Evolutionary conservation across 495 filamentous ascomycete species (phyloP).

Genomic region (Platismatia glauca): DNA sequence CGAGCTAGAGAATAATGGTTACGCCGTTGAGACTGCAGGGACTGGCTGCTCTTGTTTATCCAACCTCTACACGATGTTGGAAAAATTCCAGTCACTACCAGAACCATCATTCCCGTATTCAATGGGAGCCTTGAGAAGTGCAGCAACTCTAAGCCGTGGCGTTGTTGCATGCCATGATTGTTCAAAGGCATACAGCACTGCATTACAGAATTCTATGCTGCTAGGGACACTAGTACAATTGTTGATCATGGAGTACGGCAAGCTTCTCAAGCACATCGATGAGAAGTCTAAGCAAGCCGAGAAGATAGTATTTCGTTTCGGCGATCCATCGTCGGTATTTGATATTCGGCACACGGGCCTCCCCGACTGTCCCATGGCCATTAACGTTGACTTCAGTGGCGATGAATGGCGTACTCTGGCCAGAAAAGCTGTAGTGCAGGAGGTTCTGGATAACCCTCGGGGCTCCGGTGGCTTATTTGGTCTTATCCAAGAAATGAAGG

Average conservation of each 20-base stretch:
- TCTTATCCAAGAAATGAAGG: constrained; percentile 14
- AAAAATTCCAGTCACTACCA: constrained; percentile 14
- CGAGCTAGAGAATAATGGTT: neutral
- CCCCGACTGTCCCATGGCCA: constrained; percentile 22
- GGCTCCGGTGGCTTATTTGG: constrained; percentile 1
- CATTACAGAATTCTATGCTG: constrained; percentile 20
- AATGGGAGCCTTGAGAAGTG: constrained; percentile 5
- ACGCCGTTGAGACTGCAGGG: neutral
- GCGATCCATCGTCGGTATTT: constrained; percentile 7
- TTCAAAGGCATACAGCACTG: constrained; percentile 11
- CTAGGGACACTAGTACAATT: constrained; percentile 16
- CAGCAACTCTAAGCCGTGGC: neutral
- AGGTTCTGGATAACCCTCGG: constrained; percentile 4
- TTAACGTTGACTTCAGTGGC: constrained; percentile 18
- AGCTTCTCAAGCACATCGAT: constrained; percentile 19
- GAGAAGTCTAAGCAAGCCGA: constrained; percentile 6
- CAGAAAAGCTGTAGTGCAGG: constrained; percentile 19
- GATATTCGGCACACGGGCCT: constrained; percentile 17
- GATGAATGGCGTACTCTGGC: constrained; percentile 21
- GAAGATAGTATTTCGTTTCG: constrained; percentile 18
- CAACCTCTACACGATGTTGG: constrained; percentile 17
- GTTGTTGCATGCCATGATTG: constrained; percentile 16
- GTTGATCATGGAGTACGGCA: constrained; percentile 16
- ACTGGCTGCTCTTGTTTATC: constrained; percentile 17
- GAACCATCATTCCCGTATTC: constrained; percentile 17